Conservation (phyloP, 805 yeast species). For the Teunomyces tritomae region DNA sequence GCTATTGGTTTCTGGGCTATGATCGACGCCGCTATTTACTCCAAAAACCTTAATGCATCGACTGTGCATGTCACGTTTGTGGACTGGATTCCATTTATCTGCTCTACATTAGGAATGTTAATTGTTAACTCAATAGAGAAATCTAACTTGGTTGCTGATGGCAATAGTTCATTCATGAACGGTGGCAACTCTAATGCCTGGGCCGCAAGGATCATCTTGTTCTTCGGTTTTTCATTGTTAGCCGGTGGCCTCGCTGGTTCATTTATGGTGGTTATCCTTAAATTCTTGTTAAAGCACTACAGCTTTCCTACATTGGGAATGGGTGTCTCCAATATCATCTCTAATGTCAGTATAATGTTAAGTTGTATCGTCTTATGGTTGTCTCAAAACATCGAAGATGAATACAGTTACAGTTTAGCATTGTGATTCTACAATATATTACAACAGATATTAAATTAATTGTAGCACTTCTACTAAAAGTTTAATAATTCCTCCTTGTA, state of each 20-base stretch:
- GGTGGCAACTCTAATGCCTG: slow-evolving; percentile 61
- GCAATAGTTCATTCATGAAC: slow-evolving; percentile 38
- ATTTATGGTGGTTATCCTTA: slow-evolving; percentile 80
- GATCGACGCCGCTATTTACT: slow-evolving; percentile 84
- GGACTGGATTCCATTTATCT: slow-evolving; percentile 93
- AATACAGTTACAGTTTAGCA: slow-evolving; percentile 88
- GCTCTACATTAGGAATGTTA: slow-evolving; percentile 87
- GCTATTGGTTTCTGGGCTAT: slow-evolving; percentile 88
- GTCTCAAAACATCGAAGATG: slow-evolving; percentile 94
- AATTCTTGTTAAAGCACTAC: slow-evolving; percentile 76
- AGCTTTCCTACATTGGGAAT: slow-evolving; percentile 87
- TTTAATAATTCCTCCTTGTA: slow-evolving; percentile 30
- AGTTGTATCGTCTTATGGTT: slow-evolving; percentile 91
- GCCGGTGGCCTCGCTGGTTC: slow-evolving; percentile 96
- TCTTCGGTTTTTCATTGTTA: slow-evolving; percentile 86
- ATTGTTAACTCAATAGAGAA: slow-evolving; percentile 74
- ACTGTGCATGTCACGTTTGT: slow-evolving; percentile 83
- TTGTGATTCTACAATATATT: slow-evolving; percentile 35
- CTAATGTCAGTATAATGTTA: slow-evolving; percentile 75
- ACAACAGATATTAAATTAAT: neutral
- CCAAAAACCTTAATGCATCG: slow-evolving; percentile 82
- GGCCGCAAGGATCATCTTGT: slow-evolving; percentile 90
- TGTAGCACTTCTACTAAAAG: neutral
- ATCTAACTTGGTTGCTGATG: slow-evolving; percentile 49
- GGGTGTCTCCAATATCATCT: slow-evolving; percentile 87